Evolutionary conservation across 495 filamentous ascomycete genomes (phyloP), one percentile per base, ranked within the genome.

Genomic region (Hypoxylon intermedium): DNA sequence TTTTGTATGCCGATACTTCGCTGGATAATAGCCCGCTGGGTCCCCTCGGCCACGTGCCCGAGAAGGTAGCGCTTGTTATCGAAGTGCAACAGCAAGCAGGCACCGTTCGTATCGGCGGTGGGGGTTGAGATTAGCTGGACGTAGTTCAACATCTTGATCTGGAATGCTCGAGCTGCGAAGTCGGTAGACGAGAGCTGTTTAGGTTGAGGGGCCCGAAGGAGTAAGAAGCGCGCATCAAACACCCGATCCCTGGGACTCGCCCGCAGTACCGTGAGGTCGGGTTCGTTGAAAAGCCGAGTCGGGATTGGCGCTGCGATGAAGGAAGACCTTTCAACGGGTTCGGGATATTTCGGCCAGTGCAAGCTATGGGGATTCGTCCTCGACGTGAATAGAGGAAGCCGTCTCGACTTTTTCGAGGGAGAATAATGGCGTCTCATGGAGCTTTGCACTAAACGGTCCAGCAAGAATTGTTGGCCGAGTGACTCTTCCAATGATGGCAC

Each of bases 81-180:
- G 67, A 91, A 92, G 67, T 91, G 83, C 7, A 98, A 79, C 23
- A 89, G 42, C 20, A 98, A 64, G 13, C 83, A 81, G 19, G 90
- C 90, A 34, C 93, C 95, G 12, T 87, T 87, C 1, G 94, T 95
- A 69, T 98, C 94, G 51, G 87, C 87, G 65, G 94, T 92, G n/a
- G 95, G 93, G 20, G 89, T 88, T 44, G 84, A 88, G 57, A 93
- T 66, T 58, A 97, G 72, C 71, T 93, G 84, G 37, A 90, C 81
- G 65, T 73, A 80, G 70, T 77, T 86, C 70, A 84, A 82, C 93
- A 96, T 96, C 37, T 53, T 75, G 9, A 2, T 4, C 5, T 2
- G 3, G 12, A 58, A 56, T 19, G 30, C 20, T 13, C 40, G 5
- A 18, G 30, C 26, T 5, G 7, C 19, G 31, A 33, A 15, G 2